Evolutionary conservation across 1,139 yeast genomes (phyloP).

Genomic region (Yamadazyma conglobata): DNA sequence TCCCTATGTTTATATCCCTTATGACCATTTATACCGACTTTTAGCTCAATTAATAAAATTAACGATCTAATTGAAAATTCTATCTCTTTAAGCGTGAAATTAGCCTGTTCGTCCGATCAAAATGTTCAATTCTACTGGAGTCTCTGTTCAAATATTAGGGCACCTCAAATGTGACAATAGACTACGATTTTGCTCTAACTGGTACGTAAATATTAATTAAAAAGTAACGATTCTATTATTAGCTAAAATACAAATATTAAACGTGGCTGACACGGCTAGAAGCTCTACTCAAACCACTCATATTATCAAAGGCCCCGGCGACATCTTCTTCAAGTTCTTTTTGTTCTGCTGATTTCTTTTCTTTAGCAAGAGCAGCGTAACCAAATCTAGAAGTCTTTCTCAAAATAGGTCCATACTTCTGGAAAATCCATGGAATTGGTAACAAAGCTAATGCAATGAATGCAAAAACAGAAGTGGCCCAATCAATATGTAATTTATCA

Average conservation of each 20-base stretch:
- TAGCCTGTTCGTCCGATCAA: too few relatives aligned
- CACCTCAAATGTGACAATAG: too few relatives aligned
- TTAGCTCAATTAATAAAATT: slow-evolving; percentile 1
- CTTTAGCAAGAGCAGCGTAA: slow-evolving; percentile 23
- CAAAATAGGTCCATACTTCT: slow-evolving; percentile 51
- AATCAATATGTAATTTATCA: slow-evolving; percentile 31
- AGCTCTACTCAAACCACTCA: slow-evolving; percentile 3
- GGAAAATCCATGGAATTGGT: slow-evolving; percentile 46
- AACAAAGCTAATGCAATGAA: slow-evolving; percentile 33
- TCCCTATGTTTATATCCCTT: not conserved
- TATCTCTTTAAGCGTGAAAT: too few relatives aligned
- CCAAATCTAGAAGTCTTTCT: slow-evolving; percentile 58
- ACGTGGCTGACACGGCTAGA: too few relatives aligned
- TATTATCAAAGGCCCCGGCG: slow-evolving; percentile 3
- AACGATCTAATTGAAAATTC: too few relatives aligned
- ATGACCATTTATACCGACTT: not conserved
- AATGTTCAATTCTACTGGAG: too few relatives aligned
- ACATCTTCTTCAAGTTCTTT: slow-evolving; percentile 4
- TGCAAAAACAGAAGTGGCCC: slow-evolving; percentile 38
- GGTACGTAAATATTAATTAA: too few relatives aligned
- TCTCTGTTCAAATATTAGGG: too few relatives aligned
- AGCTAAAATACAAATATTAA: too few relatives aligned
- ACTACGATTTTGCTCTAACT: too few relatives aligned
- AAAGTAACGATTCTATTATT: too few relatives aligned
- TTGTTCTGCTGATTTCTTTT: slow-evolving; percentile 3